A percentile compares a stretch with the other conserved stretches of the same genome.
Conservation (phyloP, 129 eudicot genomes). For the Saussurea involucrata region DNA sequence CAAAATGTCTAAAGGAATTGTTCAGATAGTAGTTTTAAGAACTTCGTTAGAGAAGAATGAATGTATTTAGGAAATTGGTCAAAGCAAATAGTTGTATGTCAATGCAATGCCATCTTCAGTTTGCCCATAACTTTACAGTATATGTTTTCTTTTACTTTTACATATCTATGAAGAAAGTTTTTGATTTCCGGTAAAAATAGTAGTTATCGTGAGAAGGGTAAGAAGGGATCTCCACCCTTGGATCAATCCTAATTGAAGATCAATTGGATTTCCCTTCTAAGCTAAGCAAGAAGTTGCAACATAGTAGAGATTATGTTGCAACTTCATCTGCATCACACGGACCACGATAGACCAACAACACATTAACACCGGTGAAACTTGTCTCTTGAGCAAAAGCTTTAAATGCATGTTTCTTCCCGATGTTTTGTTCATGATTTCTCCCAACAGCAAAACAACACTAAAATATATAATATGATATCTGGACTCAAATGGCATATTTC, state of each 20-base stretch:
- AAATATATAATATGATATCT: background rate
- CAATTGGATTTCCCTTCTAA: too few relatives aligned
- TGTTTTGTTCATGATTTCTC: background rate
- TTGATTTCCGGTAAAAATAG: background rate
- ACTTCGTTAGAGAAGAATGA: constrained; percentile 23
- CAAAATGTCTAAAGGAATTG: constrained; percentile 24
- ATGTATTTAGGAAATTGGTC: constrained; percentile 22
- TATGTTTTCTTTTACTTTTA: background rate
- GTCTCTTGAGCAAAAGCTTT: background rate
- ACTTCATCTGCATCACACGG: background rate
- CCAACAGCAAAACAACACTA: background rate
- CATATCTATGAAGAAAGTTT: background rate
- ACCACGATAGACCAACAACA: background rate
- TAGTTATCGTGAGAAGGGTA: too few relatives aligned
- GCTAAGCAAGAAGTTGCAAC: background rate
- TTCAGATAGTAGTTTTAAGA: constrained; percentile 13
- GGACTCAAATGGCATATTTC: background rate
- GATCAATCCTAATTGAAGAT: too few relatives aligned
- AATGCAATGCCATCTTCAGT: constrained; percentile 17
- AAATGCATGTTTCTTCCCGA: background rate
- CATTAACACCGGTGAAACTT: background rate
- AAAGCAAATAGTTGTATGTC: constrained; percentile 25
- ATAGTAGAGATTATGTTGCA: background rate
- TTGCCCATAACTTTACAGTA: background rate
- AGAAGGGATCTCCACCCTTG: too few relatives aligned